Percentiles rank a stretch among this genome's conserved stretches.
Evolutionary conservation across 305 asterid genomes (phyloP).

Genomic region (Fraxinus angustifolia): DNA sequence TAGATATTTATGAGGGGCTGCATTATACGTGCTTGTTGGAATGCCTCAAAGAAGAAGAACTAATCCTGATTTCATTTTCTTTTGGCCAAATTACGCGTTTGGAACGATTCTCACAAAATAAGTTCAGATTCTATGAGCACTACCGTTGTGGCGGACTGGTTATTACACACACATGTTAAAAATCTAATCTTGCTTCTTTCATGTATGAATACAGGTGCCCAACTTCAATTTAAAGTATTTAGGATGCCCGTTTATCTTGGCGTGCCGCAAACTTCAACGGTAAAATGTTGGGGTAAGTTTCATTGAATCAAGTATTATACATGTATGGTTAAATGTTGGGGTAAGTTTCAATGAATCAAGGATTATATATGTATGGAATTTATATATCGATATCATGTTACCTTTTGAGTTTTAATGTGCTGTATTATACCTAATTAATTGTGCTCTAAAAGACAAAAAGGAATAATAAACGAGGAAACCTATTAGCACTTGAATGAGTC

Average conservation of each 20-base stretch:
- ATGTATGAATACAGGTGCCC: constrained; percentile 30
- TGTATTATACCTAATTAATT: background rate
- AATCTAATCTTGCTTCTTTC: background rate
- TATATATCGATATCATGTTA: background rate
- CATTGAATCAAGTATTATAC: background rate
- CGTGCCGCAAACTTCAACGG: constrained; percentile 9
- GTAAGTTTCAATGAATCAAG: background rate
- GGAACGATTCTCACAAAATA: background rate
- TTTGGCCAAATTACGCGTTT: background rate
- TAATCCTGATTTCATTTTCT: background rate
- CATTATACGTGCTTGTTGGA: constrained; percentile 33
- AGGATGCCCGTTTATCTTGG: constrained; percentile 30
- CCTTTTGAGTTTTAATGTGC: background rate
- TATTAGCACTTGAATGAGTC: background rate
- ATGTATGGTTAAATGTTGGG: background rate
- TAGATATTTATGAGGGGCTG: background rate
- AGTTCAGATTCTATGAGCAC: background rate
- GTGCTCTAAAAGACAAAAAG: background rate
- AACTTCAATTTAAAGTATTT: constrained; percentile 18
- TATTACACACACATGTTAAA: background rate
- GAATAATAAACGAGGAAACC: background rate
- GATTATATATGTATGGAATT: background rate
- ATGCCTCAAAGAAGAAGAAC: constrained; percentile 17
- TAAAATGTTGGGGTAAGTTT: background rate
- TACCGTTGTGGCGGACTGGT: background rate